Evolutionary conservation across 2,329 filamentous ascomycete species (phyloP).

Genomic region (Aspergillus alliaceus): DNA sequence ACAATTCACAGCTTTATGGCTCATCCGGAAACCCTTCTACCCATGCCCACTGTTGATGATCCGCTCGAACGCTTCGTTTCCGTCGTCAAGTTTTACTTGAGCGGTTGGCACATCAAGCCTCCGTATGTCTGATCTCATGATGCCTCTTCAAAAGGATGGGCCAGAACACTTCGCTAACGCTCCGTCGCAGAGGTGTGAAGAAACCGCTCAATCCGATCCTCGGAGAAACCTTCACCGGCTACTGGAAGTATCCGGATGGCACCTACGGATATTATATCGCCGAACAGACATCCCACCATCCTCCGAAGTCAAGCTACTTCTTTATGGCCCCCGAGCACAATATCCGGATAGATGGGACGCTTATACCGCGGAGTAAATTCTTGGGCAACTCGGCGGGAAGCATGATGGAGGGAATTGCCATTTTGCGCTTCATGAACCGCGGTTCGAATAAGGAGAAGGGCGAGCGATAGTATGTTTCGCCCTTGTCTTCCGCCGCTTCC

Average conservation of each 20-base stretch:
- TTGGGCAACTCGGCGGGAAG: conserved; percentile 96
- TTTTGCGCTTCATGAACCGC: conserved; percentile 77
- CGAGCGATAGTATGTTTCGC: conserved; percentile 76
- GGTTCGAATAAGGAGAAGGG: conserved; percentile 63
- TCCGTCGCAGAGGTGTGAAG: conserved; percentile 75
- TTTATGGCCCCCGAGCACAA: conserved; percentile 94
- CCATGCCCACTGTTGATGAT: conserved; percentile 84
- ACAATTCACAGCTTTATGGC: conserved; percentile 84
- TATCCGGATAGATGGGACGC: conserved; percentile 90
- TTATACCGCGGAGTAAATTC: conserved; percentile 94
- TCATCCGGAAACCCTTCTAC: conserved; percentile 91
- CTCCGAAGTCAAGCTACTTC: conserved; percentile 98
- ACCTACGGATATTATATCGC: conserved; percentile 93
- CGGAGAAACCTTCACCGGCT: conserved; percentile 91
- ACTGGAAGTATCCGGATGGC: conserved; percentile 85
- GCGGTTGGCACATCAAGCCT: conserved; percentile 98
- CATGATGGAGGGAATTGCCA: conserved; percentile 95
- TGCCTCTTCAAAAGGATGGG: neutral
- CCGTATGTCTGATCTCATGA: conserved; percentile 61
- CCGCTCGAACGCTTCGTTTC: conserved; percentile 86
- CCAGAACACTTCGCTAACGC: conserved; percentile 5
- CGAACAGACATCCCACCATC: conserved; percentile 97
- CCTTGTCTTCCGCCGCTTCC: neutral
- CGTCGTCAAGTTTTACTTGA: conserved; percentile 96
- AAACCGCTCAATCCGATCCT: conserved; percentile 96